Conservation (phyloP, 2,329 filamentous ascomycete species). For the Pseudocercospora macadamiae region DNA sequence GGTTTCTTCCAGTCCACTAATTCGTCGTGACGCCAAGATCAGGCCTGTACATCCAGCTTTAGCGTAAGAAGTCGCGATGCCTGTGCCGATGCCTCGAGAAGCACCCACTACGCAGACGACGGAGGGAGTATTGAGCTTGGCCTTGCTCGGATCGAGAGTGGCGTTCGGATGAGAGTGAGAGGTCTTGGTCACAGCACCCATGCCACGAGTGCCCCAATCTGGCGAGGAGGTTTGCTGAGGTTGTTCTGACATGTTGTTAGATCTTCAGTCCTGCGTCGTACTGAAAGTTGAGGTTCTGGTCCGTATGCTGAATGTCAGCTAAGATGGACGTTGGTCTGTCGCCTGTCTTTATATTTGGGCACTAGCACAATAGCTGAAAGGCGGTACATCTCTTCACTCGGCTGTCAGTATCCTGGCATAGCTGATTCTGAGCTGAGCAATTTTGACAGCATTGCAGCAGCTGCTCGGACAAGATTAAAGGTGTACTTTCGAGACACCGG, state of each 20-base stretch:
- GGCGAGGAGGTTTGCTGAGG: not conserved
- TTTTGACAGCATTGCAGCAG: not conserved
- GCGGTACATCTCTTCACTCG: not conserved
- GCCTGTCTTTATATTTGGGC: no score
- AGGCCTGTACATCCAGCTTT: slow-evolving; percentile 39
- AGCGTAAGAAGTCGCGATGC: slow-evolving; percentile 40
- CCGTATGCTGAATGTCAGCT: not conserved
- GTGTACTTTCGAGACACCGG: no score
- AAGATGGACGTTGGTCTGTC: no score
- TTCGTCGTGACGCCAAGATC: slow-evolving; percentile 39
- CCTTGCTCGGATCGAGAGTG: slow-evolving; percentile 13
- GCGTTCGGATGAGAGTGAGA: slow-evolving; percentile 14
- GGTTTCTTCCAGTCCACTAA: slow-evolving; percentile 36
- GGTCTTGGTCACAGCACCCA: slow-evolving; percentile 13
- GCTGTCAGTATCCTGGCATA: not conserved
- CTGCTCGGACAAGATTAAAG: no score
- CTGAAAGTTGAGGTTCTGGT: no score
- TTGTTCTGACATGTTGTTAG: not conserved
- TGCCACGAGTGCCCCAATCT: slow-evolving; percentile 21
- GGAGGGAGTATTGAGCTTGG: slow-evolving; percentile 34
- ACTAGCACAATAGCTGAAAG: not conserved
- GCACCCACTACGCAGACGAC: slow-evolving; percentile 43
- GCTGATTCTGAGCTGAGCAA: not conserved
- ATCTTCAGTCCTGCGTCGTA: no score
- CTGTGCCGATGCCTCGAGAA: slow-evolving; percentile 41